Base-by-base conservation (phyloP, 805 yeast genomes). In the Candida rishiriensis region DNA sequence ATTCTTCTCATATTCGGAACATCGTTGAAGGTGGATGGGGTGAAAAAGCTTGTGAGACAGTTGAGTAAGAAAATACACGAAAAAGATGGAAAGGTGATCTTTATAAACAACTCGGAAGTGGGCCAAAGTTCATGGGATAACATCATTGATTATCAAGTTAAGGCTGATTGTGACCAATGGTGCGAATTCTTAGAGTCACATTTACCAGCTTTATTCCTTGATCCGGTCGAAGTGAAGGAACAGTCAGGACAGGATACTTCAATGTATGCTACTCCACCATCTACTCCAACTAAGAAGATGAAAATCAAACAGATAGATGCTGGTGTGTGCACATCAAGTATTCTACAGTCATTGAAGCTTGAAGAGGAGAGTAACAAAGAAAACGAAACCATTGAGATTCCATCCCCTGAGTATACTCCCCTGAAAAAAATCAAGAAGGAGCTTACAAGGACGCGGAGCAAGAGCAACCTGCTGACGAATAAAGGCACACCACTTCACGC, bases 1-100 rank as follows among this genome's bases (percentile, higher is more conserved):
- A 60, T 87, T 48, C 71, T 93, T 39, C 65, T 91, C n/a, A 85
- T 91, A 10, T 82, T 88, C 76, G 99, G 99, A 0, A 93, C 99
- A 0, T 88, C 97, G 4, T 70, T 93, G 34, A 86, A 82, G 65
- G 98, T 91, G 11, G 86, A 83, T 52, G 99, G 99, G 1, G 90
- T 93, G 38, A 85, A 81, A 57, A 79, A 77, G 51, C 69, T 91
- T 16, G 97, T 90, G 2, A 76, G 78, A 49, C 73, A 75, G 17
- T 61, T 87, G 49, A 81, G 95, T 38, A 75, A 75, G 48, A 76
- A 76, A 15, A 81, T 90, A 15, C 95, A 85, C 58, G 83, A 78
- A n/a, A 74, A 73, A 32, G 88, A 85, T 16, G 99, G 98, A 0
- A 68, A 75, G 29, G 95, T 89, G 1, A 67, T 91, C 0, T 74